These are phyloP conservation scores for Cyberlindnera galapagoensis DNA, from an alignment of 805 yeast genomes.

Conservation along the genomic window DNA sequence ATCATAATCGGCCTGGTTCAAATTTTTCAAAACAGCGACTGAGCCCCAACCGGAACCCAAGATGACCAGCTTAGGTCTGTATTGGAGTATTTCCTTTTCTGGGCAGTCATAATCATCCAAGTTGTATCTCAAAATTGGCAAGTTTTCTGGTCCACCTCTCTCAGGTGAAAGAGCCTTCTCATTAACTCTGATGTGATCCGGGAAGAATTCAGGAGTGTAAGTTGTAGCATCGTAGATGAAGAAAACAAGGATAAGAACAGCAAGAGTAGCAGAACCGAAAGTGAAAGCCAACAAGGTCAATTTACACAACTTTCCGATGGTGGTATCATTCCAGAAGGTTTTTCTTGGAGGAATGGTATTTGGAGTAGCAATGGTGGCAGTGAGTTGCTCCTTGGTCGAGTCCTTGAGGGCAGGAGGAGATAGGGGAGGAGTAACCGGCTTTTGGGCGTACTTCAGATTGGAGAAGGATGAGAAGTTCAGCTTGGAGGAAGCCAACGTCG, in stretches of 20 bases:
- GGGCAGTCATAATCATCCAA: constrained; percentile 52
- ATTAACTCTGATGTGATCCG: constrained; percentile 43
- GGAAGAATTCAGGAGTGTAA: constrained; percentile 37
- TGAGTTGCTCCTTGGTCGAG: constrained; percentile 1
- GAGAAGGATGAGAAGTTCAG: constrained; percentile 1
- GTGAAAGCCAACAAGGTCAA: constrained; percentile 34
- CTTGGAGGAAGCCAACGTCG: not conserved
- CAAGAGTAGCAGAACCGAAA: constrained; percentile 36
- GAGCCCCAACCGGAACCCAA: constrained; percentile 73
- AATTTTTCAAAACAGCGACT: constrained; percentile 46
- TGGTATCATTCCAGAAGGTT: constrained; percentile 21
- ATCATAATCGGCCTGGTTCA: constrained; percentile 50
- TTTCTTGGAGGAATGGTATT: constrained; percentile 19
- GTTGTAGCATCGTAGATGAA: constrained; percentile 64
- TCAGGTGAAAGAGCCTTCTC: constrained; percentile 47
- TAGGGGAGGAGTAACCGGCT: constrained; percentile 4
- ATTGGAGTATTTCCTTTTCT: constrained; percentile 37
- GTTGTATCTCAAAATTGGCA: constrained; percentile 51
- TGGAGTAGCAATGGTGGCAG: constrained; percentile 14
- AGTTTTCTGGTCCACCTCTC: constrained; percentile 64
- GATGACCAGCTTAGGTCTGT: constrained; percentile 51
- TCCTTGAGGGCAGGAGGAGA: constrained; percentile 2
- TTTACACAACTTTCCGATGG: constrained; percentile 28
- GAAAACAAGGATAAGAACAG: constrained; percentile 38
- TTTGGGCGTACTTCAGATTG: constrained; percentile 1